phyloP scores from a whole-genome alignment of 257 asterid genomes.

The Asclepias syriaca region DNA sequence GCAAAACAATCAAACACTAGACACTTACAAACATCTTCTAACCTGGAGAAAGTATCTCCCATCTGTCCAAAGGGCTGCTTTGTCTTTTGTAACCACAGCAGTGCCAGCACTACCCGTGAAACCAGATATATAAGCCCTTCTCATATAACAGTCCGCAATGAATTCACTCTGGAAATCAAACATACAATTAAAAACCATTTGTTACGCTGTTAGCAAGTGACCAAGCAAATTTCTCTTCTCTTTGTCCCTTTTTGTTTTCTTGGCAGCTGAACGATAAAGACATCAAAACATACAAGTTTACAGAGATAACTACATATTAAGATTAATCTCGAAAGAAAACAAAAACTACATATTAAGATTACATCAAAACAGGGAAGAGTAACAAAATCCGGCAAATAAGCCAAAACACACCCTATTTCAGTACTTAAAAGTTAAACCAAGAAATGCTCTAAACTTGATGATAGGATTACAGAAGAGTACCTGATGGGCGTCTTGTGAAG shows the following conservation, averaged over 20 bases:
- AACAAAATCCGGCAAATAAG: background rate
- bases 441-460: background rate
- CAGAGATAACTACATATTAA: background rate
- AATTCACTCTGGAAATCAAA: constrained; percentile 73
- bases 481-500: constrained; percentile 99
- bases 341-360: background rate
- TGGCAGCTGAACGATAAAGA: background rate
- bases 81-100: constrained; percentile 88
- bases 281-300: background rate
- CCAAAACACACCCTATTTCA: background rate
- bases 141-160: constrained; percentile 86
- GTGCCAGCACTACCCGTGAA: constrained; percentile 99
- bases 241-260: background rate
- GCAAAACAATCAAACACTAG: constrained; percentile 3
- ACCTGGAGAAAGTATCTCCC: constrained; percentile 98
- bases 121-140: constrained; percentile 88
- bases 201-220: background rate
- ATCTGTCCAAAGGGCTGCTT: constrained; percentile 98
- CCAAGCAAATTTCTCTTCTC: background rate
- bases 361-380: background rate
- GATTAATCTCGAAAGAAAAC: too few relatives aligned
- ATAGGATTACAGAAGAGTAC: constrained; percentile 26
- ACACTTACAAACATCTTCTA: constrained; percentile 4
- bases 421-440: background rate
- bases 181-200: constrained; percentile 5